Percentiles rank a stretch among this genome's conserved stretches.
These are phyloP conservation scores for Noccaea bulbosa DNA, from an alignment of 345 rosid genomes.

Conservation along the genomic window DNA sequence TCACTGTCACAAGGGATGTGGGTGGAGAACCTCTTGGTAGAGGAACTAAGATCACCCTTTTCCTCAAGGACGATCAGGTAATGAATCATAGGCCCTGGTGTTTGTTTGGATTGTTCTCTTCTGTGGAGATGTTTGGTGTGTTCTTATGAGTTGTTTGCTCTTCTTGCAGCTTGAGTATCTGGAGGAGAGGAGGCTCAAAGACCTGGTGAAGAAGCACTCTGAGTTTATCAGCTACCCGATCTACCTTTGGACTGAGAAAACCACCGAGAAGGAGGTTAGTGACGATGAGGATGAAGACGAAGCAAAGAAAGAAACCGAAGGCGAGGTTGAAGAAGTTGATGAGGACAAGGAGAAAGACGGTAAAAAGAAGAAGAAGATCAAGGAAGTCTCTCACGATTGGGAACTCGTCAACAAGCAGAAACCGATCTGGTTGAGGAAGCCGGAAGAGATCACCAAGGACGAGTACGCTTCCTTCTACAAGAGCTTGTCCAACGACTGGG, in stretches of 20 bases:
- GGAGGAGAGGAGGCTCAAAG: slow-evolving; percentile 92
- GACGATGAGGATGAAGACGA: slow-evolving; percentile 88
- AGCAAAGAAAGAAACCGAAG: slow-evolving; percentile 68
- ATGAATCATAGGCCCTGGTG: not conserved
- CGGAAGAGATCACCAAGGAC: slow-evolving; percentile 83
- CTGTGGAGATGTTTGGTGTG: not conserved
- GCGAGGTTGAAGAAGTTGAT: slow-evolving; percentile 74
- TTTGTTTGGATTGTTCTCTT: not conserved
- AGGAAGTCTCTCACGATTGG: slow-evolving; percentile 92
- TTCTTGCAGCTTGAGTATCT: slow-evolving; percentile 66
- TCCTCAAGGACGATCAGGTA: slow-evolving; percentile 85
- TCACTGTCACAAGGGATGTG: slow-evolving; percentile 77
- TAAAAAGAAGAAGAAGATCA: slow-evolving; percentile 88
- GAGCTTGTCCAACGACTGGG: slow-evolving; percentile 91
- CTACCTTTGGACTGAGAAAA: slow-evolving; percentile 86
- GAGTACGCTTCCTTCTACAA: slow-evolving; percentile 89
- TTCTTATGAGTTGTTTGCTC: not conserved
- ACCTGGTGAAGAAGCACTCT: slow-evolving; percentile 90
- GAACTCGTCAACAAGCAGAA: slow-evolving; percentile 85
- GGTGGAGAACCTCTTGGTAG: slow-evolving; percentile 82
- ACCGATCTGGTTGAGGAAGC: slow-evolving; percentile 93
- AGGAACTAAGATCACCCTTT: slow-evolving; percentile 86
- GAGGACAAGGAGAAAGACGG: slow-evolving; percentile 75
- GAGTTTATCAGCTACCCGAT: slow-evolving; percentile 93
- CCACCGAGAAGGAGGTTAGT: slow-evolving; percentile 84